These are phyloP conservation scores for Chrysosporium keratinophilum DNA, from an alignment of 2,329 filamentous ascomycete genomes.

Conservation along the genomic window DNA sequence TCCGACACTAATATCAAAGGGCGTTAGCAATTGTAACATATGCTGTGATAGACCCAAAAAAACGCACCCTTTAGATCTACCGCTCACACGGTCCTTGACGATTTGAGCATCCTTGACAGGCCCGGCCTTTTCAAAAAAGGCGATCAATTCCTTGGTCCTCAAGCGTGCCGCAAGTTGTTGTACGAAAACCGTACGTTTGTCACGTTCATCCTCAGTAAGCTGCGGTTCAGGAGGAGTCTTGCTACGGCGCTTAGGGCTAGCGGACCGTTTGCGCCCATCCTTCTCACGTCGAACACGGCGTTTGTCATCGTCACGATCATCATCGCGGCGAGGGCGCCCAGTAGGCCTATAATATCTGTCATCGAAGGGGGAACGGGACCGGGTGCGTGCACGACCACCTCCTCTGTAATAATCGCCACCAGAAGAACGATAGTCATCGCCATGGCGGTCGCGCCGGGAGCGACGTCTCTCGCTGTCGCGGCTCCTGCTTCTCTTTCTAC, in stretches of 20 bases:
- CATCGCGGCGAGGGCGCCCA: slow-evolving; percentile 40
- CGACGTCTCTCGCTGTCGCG: slow-evolving; percentile 65
- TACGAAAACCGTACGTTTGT: slow-evolving; percentile 93
- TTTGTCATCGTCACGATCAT: slow-evolving; percentile 39
- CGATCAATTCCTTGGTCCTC: slow-evolving; percentile 81
- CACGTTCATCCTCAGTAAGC: slow-evolving; percentile 87
- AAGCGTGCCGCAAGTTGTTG: slow-evolving; percentile 94
- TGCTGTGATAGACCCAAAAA: slow-evolving; percentile 4
- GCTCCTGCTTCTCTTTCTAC: slow-evolving; percentile 69
- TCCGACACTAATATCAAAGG: slow-evolving; percentile 61
- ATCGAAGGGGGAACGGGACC: slow-evolving; percentile 60
- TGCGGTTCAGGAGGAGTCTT: slow-evolving; percentile 54
- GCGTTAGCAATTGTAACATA: slow-evolving; percentile 19
- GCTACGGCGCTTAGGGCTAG: slow-evolving; percentile 32
- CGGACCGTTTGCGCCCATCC: slow-evolving; percentile 38
- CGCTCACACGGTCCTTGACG: slow-evolving; percentile 93
- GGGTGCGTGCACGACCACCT: slow-evolving; percentile 53
- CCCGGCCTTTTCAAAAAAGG: slow-evolving; percentile 91
- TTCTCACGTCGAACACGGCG: slow-evolving; percentile 45
- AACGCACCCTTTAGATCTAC: slow-evolving; percentile 88
- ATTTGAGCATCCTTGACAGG: slow-evolving; percentile 96
- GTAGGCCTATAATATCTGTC: slow-evolving; percentile 47
- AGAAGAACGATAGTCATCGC: slow-evolving; percentile 38
- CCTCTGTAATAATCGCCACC: slow-evolving; percentile 62
- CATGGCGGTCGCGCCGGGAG: slow-evolving; percentile 59